Base-by-base conservation (phyloP, 1,139 yeast genomes). In the Yamadazyma triangularis region DNA sequence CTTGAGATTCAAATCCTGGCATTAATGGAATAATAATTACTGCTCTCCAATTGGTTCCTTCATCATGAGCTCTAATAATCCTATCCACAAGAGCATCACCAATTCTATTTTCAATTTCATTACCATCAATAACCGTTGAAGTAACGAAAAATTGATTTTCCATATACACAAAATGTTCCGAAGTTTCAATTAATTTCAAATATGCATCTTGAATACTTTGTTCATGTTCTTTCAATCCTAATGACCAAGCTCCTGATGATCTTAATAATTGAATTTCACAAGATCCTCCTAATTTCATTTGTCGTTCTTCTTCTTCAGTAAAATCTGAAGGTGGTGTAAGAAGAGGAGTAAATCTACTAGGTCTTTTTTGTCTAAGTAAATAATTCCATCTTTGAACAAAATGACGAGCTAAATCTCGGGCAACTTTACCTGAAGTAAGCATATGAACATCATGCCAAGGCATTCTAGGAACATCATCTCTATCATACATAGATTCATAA, bases 381-480 rank as follows among this genome's bases (percentile, higher is more conserved):
- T 87, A 93, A 53, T 93, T 93, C 99, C 99, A 93, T 47, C 99
- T 75, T 59, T 93, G 98, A 10, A 89, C 94, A 58, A 93, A 93
- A 56, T 91, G 98, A 34, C 98, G 75, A 0, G 94, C 75, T 36
- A 91, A 62, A 56, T 93, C 99, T 38, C 97, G 70, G 0, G 97
- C 98, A 5, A 89, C 79, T 48, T 89, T 94, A n/a, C 99, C 99
- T 8, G 89, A 77, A 3, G 94, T 79, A 61, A 88, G 78, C 95
- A 89, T 91, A 49, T 91, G 97, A 27, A 93, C 86, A 67, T 93
- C 99, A 56, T 93, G 99, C 99, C 98, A 93, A 5, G 98, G 98
- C 99, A 93, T 93, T 48, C 99, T 73, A 3, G 98, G 97, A 11
- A 77, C 73, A 14, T 58, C 58, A 20, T 74, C 65, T 41, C 99